A percentile compares a stretch with the other conserved stretches of the same genome.
Evolutionary conservation across 1,139 yeast species (phyloP).

Genomic region (Lodderomyces beijingensis): DNA sequence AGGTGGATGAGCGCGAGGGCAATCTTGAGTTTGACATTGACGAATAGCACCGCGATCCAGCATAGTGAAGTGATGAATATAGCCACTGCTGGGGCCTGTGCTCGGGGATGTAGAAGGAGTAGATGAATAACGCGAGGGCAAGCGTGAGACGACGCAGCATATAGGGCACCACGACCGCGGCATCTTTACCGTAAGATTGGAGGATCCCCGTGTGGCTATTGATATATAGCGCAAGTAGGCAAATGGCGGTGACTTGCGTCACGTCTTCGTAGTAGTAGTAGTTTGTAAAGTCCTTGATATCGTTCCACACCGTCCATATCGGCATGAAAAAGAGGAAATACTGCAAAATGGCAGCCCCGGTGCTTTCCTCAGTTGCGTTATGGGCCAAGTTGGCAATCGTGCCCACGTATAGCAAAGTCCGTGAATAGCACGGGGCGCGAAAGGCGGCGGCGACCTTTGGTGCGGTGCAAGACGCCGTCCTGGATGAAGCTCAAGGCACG

Average conservation of each 20-base stretch:
- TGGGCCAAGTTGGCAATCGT: constrained; percentile 59
- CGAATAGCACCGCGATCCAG: constrained; percentile 48
- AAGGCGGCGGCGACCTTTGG: constrained; percentile 51
- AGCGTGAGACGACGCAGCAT: constrained; percentile 44
- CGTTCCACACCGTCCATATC: constrained; percentile 62
- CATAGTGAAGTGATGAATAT: constrained; percentile 35
- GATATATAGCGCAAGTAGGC: constrained; percentile 47
- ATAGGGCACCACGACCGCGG: constrained; percentile 43
- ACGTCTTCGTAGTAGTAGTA: constrained; percentile 62
- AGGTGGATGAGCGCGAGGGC: too few relatives aligned
- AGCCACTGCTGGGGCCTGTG: constrained; percentile 51
- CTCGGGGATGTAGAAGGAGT: constrained; percentile 50
- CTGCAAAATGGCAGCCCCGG: constrained; percentile 44
- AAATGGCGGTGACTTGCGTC: constrained; percentile 47
- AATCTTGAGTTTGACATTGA: constrained; percentile 40
- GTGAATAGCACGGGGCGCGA: constrained; percentile 55
- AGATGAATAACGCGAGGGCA: constrained; percentile 32
- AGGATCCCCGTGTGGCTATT: constrained; percentile 45
- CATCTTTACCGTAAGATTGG: constrained; percentile 34
- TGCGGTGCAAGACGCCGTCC: constrained; percentile 53
- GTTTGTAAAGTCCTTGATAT: constrained; percentile 60
- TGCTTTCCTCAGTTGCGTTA: constrained; percentile 47
- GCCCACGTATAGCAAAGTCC: constrained; percentile 63
- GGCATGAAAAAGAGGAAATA: constrained; percentile 53
- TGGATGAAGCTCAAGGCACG: constrained; percentile 60